A percentile compares a stretch with the other conserved stretches of the same genome.
phyloP scores from a whole-genome alignment of 2,329 filamentous ascomycete genomes.

The Elsinoe australis region DNA sequence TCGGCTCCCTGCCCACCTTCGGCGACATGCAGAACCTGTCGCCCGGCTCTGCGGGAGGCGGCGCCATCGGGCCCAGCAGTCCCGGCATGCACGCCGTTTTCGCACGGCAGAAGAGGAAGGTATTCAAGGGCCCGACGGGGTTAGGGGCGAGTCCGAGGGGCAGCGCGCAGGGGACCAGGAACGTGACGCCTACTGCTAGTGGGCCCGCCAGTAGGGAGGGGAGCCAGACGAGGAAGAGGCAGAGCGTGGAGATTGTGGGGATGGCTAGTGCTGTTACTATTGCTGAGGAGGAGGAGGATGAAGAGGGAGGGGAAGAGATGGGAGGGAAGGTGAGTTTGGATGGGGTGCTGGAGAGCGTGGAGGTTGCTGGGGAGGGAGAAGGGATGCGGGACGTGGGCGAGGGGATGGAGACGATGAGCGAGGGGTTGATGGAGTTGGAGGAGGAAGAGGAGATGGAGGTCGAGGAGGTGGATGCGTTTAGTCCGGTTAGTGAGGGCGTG shows the following conservation, averaged over 20 bases:
- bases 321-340: conserved; percentile 18
- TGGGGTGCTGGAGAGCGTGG: not conserved
- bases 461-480: conserved; percentile 55
- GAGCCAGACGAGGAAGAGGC: conserved; percentile 59
- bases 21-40: conserved; percentile 20
- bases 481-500: conserved; percentile 38
- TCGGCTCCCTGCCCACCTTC: conserved; percentile 27
- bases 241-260: conserved; percentile 10
- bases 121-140: conserved; percentile 71
- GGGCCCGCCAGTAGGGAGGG: conserved; percentile 55
- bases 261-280: conserved; percentile 31
- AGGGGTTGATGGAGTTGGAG: conserved; percentile 12
- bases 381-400: conserved; percentile 6
- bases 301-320: conserved; percentile 24
- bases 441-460: conserved; percentile 29
- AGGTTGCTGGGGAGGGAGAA: conserved; percentile 1
- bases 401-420: conserved; percentile 10
- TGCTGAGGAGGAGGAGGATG: conserved; percentile 44
- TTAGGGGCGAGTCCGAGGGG: conserved; percentile 38
- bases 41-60: not conserved
- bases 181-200: conserved; percentile 11
- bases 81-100: conserved; percentile 58
- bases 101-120: conserved; percentile 69
- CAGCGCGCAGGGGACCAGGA: conserved; percentile 22
- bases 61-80: conserved; percentile 48